phyloP scores from a whole-genome alignment of 2,329 filamentous ascomycete species.

The Byssothecium circinans region DNA sequence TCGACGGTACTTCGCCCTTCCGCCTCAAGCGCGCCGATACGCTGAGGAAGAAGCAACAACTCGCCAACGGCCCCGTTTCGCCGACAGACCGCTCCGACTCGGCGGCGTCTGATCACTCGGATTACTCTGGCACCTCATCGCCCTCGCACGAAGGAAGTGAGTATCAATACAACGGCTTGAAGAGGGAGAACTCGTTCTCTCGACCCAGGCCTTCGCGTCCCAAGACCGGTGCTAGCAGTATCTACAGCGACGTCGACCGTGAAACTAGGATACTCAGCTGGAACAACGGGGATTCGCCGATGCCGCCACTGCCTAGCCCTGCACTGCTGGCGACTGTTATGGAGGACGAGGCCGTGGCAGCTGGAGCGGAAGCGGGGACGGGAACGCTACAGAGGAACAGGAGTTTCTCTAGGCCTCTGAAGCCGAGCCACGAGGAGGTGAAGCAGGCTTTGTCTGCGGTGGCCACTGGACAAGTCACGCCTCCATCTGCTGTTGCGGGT shows the following conservation, averaged over 20 bases:
- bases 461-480: not conserved
- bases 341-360: slow-evolving; percentile 6
- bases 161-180: slow-evolving; percentile 3
- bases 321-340: slow-evolving; percentile 2
- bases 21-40: slow-evolving; percentile 32
- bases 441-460: not conserved
- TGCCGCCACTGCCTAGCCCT: not conserved
- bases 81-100: not conserved
- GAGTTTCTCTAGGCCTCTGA: slow-evolving; percentile 6
- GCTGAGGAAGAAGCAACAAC: slow-evolving; percentile 8
- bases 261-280: slow-evolving; percentile 6
- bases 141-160: slow-evolving; percentile 3
- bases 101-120: not conserved
- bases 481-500: not conserved
- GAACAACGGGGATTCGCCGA: slow-evolving; percentile 2
- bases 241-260: slow-evolving; percentile 1
- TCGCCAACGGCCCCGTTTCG: not conserved
- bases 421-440: slow-evolving; percentile 4
- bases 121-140: not conserved
- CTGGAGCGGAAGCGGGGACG: not conserved
- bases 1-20: slow-evolving; percentile 33
- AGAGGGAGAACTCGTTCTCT: slow-evolving; percentile 10
- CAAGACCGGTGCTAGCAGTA: slow-evolving; percentile 8
- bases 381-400: slow-evolving; percentile 2
- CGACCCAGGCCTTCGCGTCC: slow-evolving; percentile 3